Percentiles rank a stretch among this genome's conserved stretches.
phyloP scores from a whole-genome alignment of 495 filamentous ascomycete species.

The Thozetella sp. region DNA sequence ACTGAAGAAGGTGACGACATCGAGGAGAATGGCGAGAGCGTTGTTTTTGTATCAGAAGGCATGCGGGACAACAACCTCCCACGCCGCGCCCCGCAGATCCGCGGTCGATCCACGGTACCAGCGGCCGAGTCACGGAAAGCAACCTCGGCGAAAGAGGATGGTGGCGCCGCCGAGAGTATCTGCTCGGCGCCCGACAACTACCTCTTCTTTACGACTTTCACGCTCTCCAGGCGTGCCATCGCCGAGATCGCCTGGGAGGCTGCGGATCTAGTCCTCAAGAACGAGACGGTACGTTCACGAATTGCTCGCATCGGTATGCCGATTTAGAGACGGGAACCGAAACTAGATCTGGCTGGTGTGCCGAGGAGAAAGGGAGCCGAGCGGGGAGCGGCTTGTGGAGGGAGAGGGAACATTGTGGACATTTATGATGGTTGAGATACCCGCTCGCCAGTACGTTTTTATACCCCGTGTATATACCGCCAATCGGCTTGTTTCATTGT shows the following conservation, averaged over 20 bases:
- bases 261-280: constrained; percentile 15
- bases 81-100: neutral
- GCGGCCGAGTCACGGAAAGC: neutral
- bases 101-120: neutral
- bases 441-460: too few species aligned
- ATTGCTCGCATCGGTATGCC: neutral
- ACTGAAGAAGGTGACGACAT: neutral
- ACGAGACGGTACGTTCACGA: constrained; percentile 3
- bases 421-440: too few species aligned
- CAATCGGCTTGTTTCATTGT: neutral
- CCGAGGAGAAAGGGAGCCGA: neutral
- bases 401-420: too few species aligned
- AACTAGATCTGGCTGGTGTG: neutral
- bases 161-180: constrained; percentile 3
- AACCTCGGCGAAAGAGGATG: neutral
- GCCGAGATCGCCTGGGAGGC: constrained; percentile 30
- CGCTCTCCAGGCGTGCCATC: constrained; percentile 23
- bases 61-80: neutral
- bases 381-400: neutral
- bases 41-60: neutral
- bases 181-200: constrained; percentile 27
- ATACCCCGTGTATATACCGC: neutral
- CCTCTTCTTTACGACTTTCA: constrained; percentile 36
- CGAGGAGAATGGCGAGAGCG: neutral
- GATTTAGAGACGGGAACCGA: neutral